Percentiles rank a stretch among this genome's conserved stretches.
These are phyloP conservation scores for Saturnispora ahearnii DNA, from an alignment of 805 yeast genomes.

Conservation along the genomic window DNA sequence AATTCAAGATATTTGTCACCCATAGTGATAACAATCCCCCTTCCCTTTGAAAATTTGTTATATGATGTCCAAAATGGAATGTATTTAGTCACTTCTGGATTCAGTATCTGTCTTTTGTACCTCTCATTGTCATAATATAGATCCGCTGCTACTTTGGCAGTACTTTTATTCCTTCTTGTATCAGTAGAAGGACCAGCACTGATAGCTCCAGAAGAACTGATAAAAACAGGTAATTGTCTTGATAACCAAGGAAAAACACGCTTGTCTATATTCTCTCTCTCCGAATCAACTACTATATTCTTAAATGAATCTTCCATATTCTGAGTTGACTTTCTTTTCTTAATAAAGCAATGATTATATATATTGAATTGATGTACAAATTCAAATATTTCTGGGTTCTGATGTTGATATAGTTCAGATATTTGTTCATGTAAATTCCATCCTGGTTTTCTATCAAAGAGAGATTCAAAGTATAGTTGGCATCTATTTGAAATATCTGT, in stretches of 20 bases:
- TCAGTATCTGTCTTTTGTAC: neutral
- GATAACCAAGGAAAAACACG: constrained; percentile 32
- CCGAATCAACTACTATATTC: constrained; percentile 4
- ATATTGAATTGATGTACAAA: constrained; percentile 8
- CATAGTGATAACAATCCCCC: constrained; percentile 46
- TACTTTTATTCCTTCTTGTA: constrained; percentile 14
- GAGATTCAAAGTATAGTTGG: constrained; percentile 35
- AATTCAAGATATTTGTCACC: constrained; percentile 37
- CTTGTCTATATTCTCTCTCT: constrained; percentile 23
- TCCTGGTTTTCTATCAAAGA: constrained; percentile 31
- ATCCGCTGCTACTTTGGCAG: neutral
- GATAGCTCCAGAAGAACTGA: constrained; percentile 28
- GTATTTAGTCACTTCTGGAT: neutral
- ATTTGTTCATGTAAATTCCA: constrained; percentile 29
- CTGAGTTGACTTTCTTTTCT: neutral
- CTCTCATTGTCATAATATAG: neutral
- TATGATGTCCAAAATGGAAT: constrained; percentile 18
- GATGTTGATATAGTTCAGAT: constrained; percentile 25
- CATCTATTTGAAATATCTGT: constrained; percentile 28
- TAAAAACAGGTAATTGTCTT: constrained; percentile 25
- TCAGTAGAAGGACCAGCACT: constrained; percentile 11
- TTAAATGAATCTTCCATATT: neutral
- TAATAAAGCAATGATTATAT: constrained; percentile 11
- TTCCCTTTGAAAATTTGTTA: constrained; percentile 28
- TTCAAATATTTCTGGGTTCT: constrained; percentile 11